phyloP scores from a whole-genome alignment of 352 stramenopile species.

The Peronosclerospora sorghi region DNA sequence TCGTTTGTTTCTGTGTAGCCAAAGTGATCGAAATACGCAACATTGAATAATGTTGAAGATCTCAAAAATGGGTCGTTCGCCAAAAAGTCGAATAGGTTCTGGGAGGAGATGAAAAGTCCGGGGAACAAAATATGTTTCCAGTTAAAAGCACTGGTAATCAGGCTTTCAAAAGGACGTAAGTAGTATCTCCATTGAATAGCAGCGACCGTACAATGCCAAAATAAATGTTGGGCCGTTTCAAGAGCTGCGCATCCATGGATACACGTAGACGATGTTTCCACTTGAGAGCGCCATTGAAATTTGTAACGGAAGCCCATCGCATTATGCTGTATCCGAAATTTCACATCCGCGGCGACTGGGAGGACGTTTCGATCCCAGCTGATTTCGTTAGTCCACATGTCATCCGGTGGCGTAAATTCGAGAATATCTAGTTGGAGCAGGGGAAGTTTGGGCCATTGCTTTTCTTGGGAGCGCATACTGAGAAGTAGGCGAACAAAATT shows the following conservation, averaged over 20 bases:
- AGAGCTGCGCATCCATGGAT: not conserved
- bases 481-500: conserved; percentile 3
- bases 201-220: conserved; percentile 2
- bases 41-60: not conserved
- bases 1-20: conserved; percentile 3
- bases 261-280: not conserved
- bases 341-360: conserved; percentile 5
- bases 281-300: conserved; percentile 1
- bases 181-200: not conserved
- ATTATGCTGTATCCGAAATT: conserved; percentile 11
- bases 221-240: conserved; percentile 3
- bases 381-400: not conserved
- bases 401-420: not conserved
- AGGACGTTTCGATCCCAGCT: conserved; percentile 2
- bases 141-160: not conserved
- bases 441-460: not conserved
- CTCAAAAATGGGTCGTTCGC: not conserved
- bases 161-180: not conserved
- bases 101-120: not conserved
- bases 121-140: conserved; percentile 3
- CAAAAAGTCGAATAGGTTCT: not conserved
- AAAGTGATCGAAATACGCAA: conserved; percentile 1
- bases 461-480: not conserved
- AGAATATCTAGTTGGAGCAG: not conserved
- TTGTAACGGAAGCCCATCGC: conserved; percentile 8